Conservation (phyloP, 148 eudicot genomes). For the Rhododendron henanense region DNA sequence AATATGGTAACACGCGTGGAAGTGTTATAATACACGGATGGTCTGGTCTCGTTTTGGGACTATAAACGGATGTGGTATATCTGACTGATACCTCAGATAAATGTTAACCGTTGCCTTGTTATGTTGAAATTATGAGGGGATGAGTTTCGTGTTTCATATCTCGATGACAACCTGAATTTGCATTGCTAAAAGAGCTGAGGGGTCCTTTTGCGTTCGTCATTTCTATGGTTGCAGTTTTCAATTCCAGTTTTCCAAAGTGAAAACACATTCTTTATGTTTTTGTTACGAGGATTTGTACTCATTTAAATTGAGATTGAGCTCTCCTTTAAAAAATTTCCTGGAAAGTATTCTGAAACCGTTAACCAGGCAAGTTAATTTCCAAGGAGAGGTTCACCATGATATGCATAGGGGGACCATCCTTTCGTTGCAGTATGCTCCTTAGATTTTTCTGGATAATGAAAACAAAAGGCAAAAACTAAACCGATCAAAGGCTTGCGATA, state of each 20-base stretch:
- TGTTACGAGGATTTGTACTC: background rate
- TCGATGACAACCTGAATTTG: background rate
- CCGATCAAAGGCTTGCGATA: background rate
- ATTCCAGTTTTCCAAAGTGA: background rate
- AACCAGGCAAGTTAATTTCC: background rate
- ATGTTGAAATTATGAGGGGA: background rate
- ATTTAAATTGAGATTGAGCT: background rate
- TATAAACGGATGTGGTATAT: background rate
- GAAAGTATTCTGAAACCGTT: background rate
- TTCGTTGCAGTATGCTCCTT: too few relatives aligned
- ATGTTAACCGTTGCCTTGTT: background rate
- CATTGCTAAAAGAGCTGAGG: background rate
- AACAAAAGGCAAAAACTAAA: background rate
- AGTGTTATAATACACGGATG: background rate
- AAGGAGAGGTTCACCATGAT: too few relatives aligned
- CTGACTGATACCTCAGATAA: background rate
- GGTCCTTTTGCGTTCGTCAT: background rate
- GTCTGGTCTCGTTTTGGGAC: background rate
- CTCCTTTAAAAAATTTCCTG: background rate
- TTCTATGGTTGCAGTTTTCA: background rate
- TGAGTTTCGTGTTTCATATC: background rate
- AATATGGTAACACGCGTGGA: too few relatives aligned
- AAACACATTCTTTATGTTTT: background rate
- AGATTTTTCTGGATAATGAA: background rate
- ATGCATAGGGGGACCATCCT: too few relatives aligned